A percentile compares a stretch with the other conserved stretches of the same genome.
These are phyloP conservation scores for Magnaporthiopsis incrustans DNA, from an alignment of 2,329 filamentous ascomycete species.

Conservation along the genomic window DNA sequence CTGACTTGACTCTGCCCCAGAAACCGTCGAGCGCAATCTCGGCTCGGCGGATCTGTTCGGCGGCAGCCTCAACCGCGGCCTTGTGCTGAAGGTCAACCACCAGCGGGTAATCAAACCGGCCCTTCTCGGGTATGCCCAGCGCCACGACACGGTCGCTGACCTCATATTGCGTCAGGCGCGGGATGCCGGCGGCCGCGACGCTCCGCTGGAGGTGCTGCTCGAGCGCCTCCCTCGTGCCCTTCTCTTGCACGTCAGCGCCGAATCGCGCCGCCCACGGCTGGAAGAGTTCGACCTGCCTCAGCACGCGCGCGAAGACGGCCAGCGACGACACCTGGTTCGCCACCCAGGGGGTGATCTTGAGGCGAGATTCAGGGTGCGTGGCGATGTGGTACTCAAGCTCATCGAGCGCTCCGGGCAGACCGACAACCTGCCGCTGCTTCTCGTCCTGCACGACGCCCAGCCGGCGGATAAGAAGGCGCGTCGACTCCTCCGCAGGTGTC, in stretches of 20 bases:
- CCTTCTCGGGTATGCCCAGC: slow-evolving; percentile 6
- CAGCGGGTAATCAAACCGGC: slow-evolving; percentile 9
- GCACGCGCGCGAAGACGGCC: slow-evolving; percentile 8
- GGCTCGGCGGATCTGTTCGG: slow-evolving; percentile 6
- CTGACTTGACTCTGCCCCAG: slow-evolving; percentile 8
- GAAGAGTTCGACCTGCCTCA: slow-evolving; percentile 10
- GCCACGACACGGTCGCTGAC: slow-evolving; percentile 6
- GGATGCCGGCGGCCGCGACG: slow-evolving; percentile 9
- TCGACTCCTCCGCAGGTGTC: slow-evolving; percentile 7
- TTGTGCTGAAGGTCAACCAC: background rate
- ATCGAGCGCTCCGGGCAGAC: slow-evolving; percentile 11
- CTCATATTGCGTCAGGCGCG: slow-evolving; percentile 9
- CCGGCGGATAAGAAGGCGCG: slow-evolving; percentile 8
- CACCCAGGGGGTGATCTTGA: slow-evolving; percentile 8
- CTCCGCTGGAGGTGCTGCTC: slow-evolving; percentile 9
- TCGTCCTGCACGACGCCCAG: slow-evolving; percentile 11
- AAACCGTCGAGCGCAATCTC: slow-evolving; percentile 9
- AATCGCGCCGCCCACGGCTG: slow-evolving; percentile 11
- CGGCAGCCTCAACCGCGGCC: background rate
- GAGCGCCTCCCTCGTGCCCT: slow-evolving; percentile 10
- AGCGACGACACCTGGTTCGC: slow-evolving; percentile 10
- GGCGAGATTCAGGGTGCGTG: background rate
- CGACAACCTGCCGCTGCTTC: slow-evolving; percentile 11
- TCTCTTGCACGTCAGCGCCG: slow-evolving; percentile 12
- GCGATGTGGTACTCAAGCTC: slow-evolving; percentile 10